A percentile compares a stretch with the other conserved stretches of the same genome.
These are phyloP conservation scores for Fusarium sp. DNA, from an alignment of 2,329 filamentous ascomycete genomes.

Conservation along the genomic window DNA sequence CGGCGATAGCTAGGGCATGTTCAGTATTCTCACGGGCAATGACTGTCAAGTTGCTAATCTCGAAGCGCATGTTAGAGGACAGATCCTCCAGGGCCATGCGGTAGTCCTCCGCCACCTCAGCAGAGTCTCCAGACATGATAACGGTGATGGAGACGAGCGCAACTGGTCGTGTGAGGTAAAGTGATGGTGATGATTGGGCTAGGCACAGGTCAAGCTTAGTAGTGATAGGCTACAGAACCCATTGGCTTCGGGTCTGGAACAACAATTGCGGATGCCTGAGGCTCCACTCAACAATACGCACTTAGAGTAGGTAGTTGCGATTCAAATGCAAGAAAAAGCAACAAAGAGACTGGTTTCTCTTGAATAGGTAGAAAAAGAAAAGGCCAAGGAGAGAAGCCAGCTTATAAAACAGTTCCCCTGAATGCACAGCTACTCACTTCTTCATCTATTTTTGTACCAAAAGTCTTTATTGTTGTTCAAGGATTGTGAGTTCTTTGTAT, in stretches of 20 bases:
- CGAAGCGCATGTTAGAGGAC: slow-evolving; percentile 88
- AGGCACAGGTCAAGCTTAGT: slow-evolving; percentile 14
- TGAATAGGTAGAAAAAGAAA: too few species aligned
- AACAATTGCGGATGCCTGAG: slow-evolving; percentile 12
- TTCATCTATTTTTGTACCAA: not conserved
- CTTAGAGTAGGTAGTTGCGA: not conserved
- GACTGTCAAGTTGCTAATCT: slow-evolving; percentile 96
- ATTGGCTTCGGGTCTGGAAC: not conserved
- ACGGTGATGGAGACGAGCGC: slow-evolving; percentile 20
- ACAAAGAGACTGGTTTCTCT: not conserved
- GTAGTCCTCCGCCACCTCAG: slow-evolving; percentile 95
- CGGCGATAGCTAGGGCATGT: slow-evolving; percentile 91
- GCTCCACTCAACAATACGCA: slow-evolving; percentile 9
- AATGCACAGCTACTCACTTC: not conserved
- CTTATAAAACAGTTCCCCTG: not conserved
- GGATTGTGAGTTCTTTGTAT: not conserved
- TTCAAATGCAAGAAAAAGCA: slow-evolving; percentile 6
- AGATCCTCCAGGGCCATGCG: slow-evolving; percentile 92
- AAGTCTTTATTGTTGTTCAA: not conserved
- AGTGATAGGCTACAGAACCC: slow-evolving; percentile 2
- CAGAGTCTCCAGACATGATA: slow-evolving; percentile 66
- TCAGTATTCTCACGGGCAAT: slow-evolving; percentile 98
- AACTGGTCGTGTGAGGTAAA: slow-evolving; percentile 14
- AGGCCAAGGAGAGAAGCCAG: not conserved
- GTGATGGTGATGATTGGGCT: slow-evolving; percentile 16